A percentile compares a stretch with the other conserved stretches of the same genome.
These are phyloP conservation scores for Aureobasidium sp. DNA, from an alignment of 2,329 filamentous ascomycete species.

Conservation along the genomic window DNA sequence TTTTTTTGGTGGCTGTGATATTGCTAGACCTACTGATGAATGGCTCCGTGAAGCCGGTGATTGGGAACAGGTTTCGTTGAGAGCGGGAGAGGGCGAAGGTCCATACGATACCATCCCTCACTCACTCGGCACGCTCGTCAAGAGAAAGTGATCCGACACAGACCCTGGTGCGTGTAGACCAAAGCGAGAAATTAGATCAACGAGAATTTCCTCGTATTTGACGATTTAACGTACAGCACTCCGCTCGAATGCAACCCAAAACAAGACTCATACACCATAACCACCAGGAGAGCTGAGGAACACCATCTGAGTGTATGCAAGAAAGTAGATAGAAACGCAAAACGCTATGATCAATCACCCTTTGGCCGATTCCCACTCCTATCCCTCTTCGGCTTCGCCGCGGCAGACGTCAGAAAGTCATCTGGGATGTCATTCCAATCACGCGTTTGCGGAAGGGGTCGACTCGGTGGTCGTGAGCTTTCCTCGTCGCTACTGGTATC, in stretches of 20 bases:
- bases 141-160: slow-evolving; percentile 11
- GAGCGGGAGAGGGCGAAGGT: slow-evolving; percentile 23
- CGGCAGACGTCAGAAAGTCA: slow-evolving; percentile 20
- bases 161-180: background rate
- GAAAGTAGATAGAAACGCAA: background rate
- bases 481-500: slow-evolving; percentile 29
- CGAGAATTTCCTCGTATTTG: background rate
- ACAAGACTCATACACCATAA: too few relatives aligned
- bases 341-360: background rate
- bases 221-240: background rate
- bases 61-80: slow-evolving; percentile 27
- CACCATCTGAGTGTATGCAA: background rate
- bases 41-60: slow-evolving; percentile 27
- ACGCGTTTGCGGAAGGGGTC: slow-evolving; percentile 20
- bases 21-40: slow-evolving; percentile 27
- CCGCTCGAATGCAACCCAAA: background rate
- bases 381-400: background rate
- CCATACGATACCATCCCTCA: slow-evolving; percentile 29
- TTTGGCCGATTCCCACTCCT: slow-evolving; percentile 1
- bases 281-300: background rate
- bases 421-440: slow-evolving; percentile 44
- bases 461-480: slow-evolving; percentile 20
- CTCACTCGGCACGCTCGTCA: slow-evolving; percentile 25
- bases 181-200: background rate
- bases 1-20: slow-evolving; percentile 28